These are phyloP conservation scores for Beauveria scarabaeidicola DNA, from an alignment of 2,329 filamentous ascomycete species.

Conservation along the genomic window DNA sequence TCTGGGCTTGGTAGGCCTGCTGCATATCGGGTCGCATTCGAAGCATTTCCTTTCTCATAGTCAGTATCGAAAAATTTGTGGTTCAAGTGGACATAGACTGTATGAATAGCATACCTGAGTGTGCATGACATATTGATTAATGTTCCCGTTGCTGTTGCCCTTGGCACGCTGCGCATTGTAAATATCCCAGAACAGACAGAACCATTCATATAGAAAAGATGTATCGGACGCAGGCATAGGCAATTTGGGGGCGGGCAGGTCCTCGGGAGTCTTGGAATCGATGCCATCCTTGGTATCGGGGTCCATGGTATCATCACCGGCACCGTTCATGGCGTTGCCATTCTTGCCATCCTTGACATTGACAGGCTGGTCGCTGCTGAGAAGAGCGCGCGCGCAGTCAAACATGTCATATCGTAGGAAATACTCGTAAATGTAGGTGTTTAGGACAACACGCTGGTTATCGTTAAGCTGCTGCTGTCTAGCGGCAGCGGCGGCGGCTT, in stretches of 20 bases:
- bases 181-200: constrained; percentile 95
- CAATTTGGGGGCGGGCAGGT: constrained; percentile 68
- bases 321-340: constrained; percentile 58
- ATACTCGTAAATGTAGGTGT: constrained; percentile 88
- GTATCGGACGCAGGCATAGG: constrained; percentile 57
- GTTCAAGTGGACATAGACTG: constrained; percentile 15
- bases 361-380: constrained; percentile 57
- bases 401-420: constrained; percentile 80
- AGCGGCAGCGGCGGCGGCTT: constrained; percentile 24
- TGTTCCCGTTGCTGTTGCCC: constrained; percentile 47
- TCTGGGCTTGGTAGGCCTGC: constrained; percentile 48
- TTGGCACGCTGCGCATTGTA: constrained; percentile 73
- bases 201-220: constrained; percentile 96
- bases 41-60: constrained; percentile 67
- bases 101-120: constrained; percentile 58
- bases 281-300: constrained; percentile 74
- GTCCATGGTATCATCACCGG: constrained; percentile 69
- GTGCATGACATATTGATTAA: constrained; percentile 70
- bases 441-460: constrained; percentile 51
- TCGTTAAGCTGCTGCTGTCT: constrained; percentile 36
- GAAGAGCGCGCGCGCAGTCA: constrained; percentile 70
- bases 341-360: constrained; percentile 65
- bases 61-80: constrained; percentile 59
- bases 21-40: constrained; percentile 59
- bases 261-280: constrained; percentile 65